Percentiles rank a stretch among this genome's conserved stretches.
These are phyloP conservation scores for Verruconis gallopava DNA, from an alignment of 2,329 filamentous ascomycete genomes.

Conservation along the genomic window DNA sequence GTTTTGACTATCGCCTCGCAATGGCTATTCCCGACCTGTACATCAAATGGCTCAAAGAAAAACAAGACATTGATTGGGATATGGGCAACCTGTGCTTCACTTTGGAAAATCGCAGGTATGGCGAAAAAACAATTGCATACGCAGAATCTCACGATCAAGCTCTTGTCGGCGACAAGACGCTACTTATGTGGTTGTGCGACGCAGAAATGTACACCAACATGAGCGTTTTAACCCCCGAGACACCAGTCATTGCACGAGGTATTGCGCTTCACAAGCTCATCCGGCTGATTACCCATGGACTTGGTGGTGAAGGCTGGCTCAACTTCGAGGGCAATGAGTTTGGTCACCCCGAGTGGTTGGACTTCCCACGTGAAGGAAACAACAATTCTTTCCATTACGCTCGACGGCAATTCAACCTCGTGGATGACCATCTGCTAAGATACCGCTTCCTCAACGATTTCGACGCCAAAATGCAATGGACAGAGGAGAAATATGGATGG, in stretches of 20 bases:
- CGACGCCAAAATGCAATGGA: constrained; percentile 79
- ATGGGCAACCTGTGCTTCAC: constrained; percentile 75
- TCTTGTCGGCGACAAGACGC: constrained; percentile 90
- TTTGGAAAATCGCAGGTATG: constrained; percentile 81
- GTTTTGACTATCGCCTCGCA: constrained; percentile 92
- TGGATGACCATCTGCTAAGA: constrained; percentile 71
- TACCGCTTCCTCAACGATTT: constrained; percentile 92
- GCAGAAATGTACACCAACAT: constrained; percentile 97
- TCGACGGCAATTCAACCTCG: constrained; percentile 82
- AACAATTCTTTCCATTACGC: constrained; percentile 91
- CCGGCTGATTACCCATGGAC: constrained; percentile 74
- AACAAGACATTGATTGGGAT: constrained; percentile 83
- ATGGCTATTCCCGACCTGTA: constrained; percentile 99
- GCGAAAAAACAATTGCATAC: constrained; percentile 97
- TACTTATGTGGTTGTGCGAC: constrained; percentile 98
- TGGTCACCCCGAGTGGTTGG: constrained; percentile 96
- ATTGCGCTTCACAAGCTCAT: constrained; percentile 97
- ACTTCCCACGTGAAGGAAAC: constrained; percentile 91
- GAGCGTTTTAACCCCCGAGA: constrained; percentile 74
- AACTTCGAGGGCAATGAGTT: constrained; percentile 99
- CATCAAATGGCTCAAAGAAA: constrained; percentile 96
- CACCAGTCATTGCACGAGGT: constrained; percentile 76
- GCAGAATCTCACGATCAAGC: constrained; percentile 96
- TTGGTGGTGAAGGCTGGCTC: constrained; percentile 92
- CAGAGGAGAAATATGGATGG: constrained; percentile 86